Evolutionary conservation across 2,329 filamentous ascomycete species (phyloP), one percentile per base, ranked within the genome.

Genomic region (Pseudopyrenochaeta lycopersici): DNA sequence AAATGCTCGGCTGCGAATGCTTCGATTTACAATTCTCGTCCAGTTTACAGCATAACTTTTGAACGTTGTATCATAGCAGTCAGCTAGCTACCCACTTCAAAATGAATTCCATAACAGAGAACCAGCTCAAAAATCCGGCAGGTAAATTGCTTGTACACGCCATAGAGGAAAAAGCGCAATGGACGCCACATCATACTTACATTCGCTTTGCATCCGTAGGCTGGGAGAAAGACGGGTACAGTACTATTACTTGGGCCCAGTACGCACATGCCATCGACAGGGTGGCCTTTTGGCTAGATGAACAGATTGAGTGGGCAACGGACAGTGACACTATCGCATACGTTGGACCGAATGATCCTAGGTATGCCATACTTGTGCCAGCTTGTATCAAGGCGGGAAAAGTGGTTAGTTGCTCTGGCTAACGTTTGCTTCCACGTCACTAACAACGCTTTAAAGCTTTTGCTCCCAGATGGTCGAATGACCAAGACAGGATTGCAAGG

Each of bases 131-230:
- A 2, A 7, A 36, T 11, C 41, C 14, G 5, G 14, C n/a, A 18
- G 41, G 21, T 9, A 45, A 54, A 21, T 41, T 62, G 11, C 7
- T 62, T 7, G 38, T 58, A 31, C 47, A 53, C 3, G 40, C 54
- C 14, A 61, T 67, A 29, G 60, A 60, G 29, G 52, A 63, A 17
- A 65, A 63, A 46, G 62, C 58, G 4, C 40, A 50, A 38, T 58
- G 49, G 54, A 29, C 42, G 4, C 42, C 52, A 15, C 31, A 50
- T 27, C 49, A 64, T 21, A 59, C 57, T 1, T 60, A 48, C 29
- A 49, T 64, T 33, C 56, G 59, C 14, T 64, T 60, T 31, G 51
- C 63, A 1, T n/a, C 18, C 4, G 21, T 31, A 12, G 35, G 61
- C 18, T 63, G 59, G 60, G 54, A 65, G 33, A 44, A 27, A 2